Percentiles rank a stretch among this genome's conserved stretches.
Conservation (phyloP, 805 yeast species). For the Lipomyces yamanashiensis region DNA sequence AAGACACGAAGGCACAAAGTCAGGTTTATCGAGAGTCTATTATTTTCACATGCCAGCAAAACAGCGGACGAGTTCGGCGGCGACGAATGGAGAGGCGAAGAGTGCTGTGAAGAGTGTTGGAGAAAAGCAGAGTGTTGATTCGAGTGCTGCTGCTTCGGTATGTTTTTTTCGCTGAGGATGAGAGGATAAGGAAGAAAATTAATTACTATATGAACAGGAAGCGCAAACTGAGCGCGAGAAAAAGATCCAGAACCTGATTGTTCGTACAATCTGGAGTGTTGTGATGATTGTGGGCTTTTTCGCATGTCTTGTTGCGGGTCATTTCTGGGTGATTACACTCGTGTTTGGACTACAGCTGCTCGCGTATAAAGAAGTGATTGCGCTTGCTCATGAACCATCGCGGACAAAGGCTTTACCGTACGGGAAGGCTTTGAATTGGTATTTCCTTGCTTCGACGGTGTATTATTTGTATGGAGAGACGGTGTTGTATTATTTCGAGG, state of each 20-base stretch:
- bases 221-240: conserved; percentile 55
- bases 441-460: conserved; percentile 78
- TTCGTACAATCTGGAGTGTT: conserved; percentile 90
- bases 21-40: too few relatives aligned
- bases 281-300: conserved; percentile 83
- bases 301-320: conserved; percentile 77
- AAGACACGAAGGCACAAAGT: background rate
- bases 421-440: conserved; percentile 33
- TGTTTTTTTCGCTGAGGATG: background rate
- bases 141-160: background rate
- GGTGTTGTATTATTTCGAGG: conserved; percentile 67
- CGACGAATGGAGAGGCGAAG: background rate
- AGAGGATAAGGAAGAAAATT: background rate
- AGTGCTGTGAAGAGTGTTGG: background rate
- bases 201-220: background rate
- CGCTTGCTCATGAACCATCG: conserved; percentile 83
- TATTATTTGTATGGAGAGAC: conserved; percentile 89
- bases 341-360: conserved; percentile 76
- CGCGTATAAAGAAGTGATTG: conserved; percentile 89
- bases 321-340: conserved; percentile 72
- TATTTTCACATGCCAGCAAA: conserved; percentile 12
- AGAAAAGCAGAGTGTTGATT: background rate
- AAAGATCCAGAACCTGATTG: conserved; percentile 80
- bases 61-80: background rate
- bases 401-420: conserved; percentile 79